Percentiles rank a stretch among this genome's conserved stretches.
Evolutionary conservation across 305 asterid genomes (phyloP).

Genomic region (Plantago lanceolata): DNA sequence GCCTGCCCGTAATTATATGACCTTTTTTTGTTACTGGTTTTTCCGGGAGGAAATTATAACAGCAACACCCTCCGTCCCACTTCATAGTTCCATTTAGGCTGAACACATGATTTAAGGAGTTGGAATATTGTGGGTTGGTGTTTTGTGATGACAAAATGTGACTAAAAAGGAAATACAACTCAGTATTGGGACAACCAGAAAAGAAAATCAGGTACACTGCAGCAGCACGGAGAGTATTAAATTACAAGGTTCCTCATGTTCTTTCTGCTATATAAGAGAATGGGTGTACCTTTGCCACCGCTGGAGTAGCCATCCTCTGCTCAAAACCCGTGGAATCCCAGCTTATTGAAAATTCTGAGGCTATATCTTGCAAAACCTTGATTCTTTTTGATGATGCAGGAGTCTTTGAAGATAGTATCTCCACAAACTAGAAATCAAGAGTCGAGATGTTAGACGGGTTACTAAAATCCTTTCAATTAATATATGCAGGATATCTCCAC

Average conservation of each 20-base stretch:
- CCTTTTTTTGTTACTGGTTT: too few species aligned
- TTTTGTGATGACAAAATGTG: too few species aligned
- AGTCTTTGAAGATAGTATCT: conserved; percentile 53
- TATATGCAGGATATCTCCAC: conserved; percentile 61
- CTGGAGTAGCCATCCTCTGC: conserved; percentile 56
- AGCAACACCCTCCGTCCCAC: too few species aligned
- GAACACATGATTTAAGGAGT: too few species aligned
- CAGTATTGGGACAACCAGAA: too few species aligned
- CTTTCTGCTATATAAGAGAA: conserved; percentile 14
- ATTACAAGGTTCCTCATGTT: background rate
- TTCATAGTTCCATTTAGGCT: too few species aligned
- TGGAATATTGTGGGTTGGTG: too few species aligned
- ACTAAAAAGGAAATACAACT: too few species aligned
- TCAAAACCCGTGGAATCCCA: conserved; percentile 79
- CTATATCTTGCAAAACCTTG: conserved; percentile 72
- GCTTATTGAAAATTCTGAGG: conserved; percentile 66
- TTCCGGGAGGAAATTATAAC: too few species aligned
- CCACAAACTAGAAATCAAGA: conserved; percentile 62
- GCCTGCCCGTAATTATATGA: too few species aligned
- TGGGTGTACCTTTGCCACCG: conserved; percentile 48
- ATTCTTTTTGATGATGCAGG: conserved; percentile 51
- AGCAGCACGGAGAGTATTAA: background rate
- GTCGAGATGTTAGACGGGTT: conserved; percentile 22
- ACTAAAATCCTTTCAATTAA: conserved; percentile 2
- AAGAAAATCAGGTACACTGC: too few species aligned